Evolutionary conservation across 2,329 filamentous ascomycete genomes (phyloP), one percentile per base, ranked within the genome.

Genomic region (Aspergillus tamarii): DNA sequence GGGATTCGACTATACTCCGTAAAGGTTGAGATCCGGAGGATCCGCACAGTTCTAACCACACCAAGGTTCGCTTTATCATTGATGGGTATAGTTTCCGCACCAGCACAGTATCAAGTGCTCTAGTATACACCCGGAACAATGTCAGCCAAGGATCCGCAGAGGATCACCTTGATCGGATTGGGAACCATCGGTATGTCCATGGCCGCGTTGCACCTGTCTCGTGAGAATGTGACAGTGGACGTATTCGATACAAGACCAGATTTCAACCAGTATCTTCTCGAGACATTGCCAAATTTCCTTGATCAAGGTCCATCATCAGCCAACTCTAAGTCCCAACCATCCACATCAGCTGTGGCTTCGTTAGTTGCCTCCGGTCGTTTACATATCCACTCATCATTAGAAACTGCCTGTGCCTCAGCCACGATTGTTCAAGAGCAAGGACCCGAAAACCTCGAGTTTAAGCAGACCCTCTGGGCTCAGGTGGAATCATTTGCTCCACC

Each of bases 351-450:
- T 28, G 57, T 68, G 12, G 19, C 55, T 19, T 64, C 61, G 3
- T 60, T 69, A 10, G 43, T 70, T 5, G 60, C 62, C 10, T 62
- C 61, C 6, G 67, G 66, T 12, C 67, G 69, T 48, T 61, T 70
- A 7, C 53, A 65, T 34, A 55, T 70, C 41, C 69, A 69, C 57
- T 61, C 62, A 2, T 57, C 61, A 6, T 36, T 69, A 30, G 65
- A 67, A 57, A 64, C 57, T 8, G 69, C 66, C 39, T 67, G 66
- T 26, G 64, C 64, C 28, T 68, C 67, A 21, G 84, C 84, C 1
- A 75, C 80, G 48, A 84, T 88, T 57, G 76, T 89, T 48, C 86
- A 89, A 73, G 87, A 88, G 74, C 85, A 87, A 73, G 85, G 84
- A 0, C 85, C 86, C 0, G 86, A 88, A 69, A 82, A 82, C 57